Percentiles rank a stretch among this genome's conserved stretches.
These are phyloP conservation scores for Podospora appendiculata DNA, from an alignment of 495 filamentous ascomycete genomes.

Conservation along the genomic window DNA sequence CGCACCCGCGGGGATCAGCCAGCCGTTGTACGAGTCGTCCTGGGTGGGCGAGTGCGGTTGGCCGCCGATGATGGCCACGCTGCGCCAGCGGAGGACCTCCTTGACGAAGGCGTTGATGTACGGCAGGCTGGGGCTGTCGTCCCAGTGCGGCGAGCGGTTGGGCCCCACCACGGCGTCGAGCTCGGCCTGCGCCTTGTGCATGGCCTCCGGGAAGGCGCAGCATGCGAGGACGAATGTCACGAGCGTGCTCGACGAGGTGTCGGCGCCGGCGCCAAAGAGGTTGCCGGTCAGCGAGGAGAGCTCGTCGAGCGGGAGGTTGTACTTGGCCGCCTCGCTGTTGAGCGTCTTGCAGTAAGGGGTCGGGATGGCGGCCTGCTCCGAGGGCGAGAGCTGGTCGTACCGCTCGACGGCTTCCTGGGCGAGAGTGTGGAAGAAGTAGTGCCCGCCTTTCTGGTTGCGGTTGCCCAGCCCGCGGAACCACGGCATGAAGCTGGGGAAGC, in stretches of 20 bases:
- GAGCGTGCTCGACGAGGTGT: slow-evolving; percentile 58
- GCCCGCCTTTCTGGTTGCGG: slow-evolving; percentile 32
- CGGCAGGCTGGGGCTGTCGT: slow-evolving; percentile 49
- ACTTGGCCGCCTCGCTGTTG: slow-evolving; percentile 39
- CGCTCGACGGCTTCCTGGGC: slow-evolving; percentile 46
- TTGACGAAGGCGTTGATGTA: slow-evolving; percentile 55
- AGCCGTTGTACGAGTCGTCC: slow-evolving; percentile 51
- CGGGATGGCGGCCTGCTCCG: slow-evolving; percentile 35
- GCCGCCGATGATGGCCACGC: slow-evolving; percentile 55
- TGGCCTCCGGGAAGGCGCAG: slow-evolving; percentile 43
- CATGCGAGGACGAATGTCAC: slow-evolving; percentile 57
- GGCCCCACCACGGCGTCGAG: slow-evolving; percentile 51
- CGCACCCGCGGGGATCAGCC: slow-evolving; percentile 44
- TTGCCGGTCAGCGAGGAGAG: slow-evolving; percentile 53
- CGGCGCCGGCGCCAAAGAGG: slow-evolving; percentile 58
- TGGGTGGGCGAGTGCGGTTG: slow-evolving; percentile 55
- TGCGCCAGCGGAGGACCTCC: slow-evolving; percentile 57
- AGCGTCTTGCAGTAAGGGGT: slow-evolving; percentile 45
- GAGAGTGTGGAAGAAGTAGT: slow-evolving; percentile 49
- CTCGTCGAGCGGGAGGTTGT: slow-evolving; percentile 45
- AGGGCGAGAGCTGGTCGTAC: slow-evolving; percentile 29
- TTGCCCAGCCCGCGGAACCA: slow-evolving; percentile 52
- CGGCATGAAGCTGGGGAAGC: slow-evolving; percentile 48
- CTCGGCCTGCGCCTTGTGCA: slow-evolving; percentile 37
- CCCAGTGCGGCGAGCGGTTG: slow-evolving; percentile 46